Evolutionary conservation across 768 basidiomycete genomes (phyloP).

Genomic region (Suillus hirtellus): DNA sequence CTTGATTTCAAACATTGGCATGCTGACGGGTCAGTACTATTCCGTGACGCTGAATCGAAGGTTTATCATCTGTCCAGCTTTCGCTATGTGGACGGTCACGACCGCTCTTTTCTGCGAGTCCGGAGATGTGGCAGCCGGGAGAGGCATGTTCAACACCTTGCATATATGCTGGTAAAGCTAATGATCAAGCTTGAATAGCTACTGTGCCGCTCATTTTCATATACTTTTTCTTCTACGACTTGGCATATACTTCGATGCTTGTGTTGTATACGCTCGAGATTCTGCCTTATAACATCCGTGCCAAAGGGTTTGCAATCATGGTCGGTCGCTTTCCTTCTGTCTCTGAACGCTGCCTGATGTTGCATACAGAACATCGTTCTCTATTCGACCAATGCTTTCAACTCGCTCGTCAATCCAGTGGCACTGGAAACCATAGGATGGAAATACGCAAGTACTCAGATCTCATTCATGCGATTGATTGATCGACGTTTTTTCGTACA

Average conservation of each 20-base stretch:
- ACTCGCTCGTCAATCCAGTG: constrained; percentile 79
- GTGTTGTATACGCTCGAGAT: constrained; percentile 71
- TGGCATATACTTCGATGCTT: constrained; percentile 80
- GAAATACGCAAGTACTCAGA: constrained; percentile 40
- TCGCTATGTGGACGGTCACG: constrained; percentile 61
- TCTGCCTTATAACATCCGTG: constrained; percentile 75
- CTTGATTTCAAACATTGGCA: constrained; percentile 60
- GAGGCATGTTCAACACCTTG: constrained; percentile 15
- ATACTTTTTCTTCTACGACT: constrained; percentile 52
- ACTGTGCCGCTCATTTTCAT: constrained; percentile 69
- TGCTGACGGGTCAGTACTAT: constrained; percentile 48
- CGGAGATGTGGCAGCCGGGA: constrained; percentile 31
- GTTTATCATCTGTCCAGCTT: constrained; percentile 32
- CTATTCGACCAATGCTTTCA: constrained; percentile 71
- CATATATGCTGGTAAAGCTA: background rate
- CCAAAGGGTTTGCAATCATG: constrained; percentile 79
- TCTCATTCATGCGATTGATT: background rate
- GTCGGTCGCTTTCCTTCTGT: constrained; percentile 35
- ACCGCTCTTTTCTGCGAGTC: constrained; percentile 39
- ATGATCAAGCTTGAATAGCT: constrained; percentile 34
- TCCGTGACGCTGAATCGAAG: background rate
- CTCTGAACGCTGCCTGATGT: background rate
- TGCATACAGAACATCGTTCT: constrained; percentile 55
- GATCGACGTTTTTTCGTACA: constrained; percentile 9
- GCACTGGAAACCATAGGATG: constrained; percentile 55